Evolutionary conservation across 192 early-diverging fungal species (phyloP), one percentile per base, ranked within the genome.

Genomic region (Backusella sp.): DNA sequence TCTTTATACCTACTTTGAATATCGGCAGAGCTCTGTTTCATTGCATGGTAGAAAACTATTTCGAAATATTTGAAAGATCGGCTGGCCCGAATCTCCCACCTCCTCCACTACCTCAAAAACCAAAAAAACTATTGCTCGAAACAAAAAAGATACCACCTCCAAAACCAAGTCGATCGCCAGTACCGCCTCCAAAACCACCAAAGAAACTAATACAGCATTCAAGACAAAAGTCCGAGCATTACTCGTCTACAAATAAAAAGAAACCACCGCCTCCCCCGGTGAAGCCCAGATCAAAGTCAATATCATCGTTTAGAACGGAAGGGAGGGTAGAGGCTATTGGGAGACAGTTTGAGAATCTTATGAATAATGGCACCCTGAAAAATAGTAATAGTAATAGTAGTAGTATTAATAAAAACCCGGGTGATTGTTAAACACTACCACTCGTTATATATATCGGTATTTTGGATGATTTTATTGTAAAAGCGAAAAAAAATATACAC

Each of bases 1-100:
- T 91, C 8, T 91, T 91, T 78, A 85, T 84, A n/a, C 90, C 90
- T 5, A 89, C 85, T 4, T 72, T 91, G 5, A 82, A 83, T 14
- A 84, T 91, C 36, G 83, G 86, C 14, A 84, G 85, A 70, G 72
- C 84, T 19, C 68, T 91, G 19, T 91, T 91, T 52, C 80, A 84
- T 28, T 82, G 84, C 4, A 83, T 90, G 66, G 77, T 89, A 2
- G 84, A 83, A 28, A 74, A 84, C 28, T 74, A 76, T 72, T 72
- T 76, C 32, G 81, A 80, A 6, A 69, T 79, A 53, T 79, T 76
- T 68, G 70, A 44, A 26, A 39, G n/a, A 62, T 62, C 56, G 77
- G 77, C 72, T 79, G 73, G 67, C 12, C 73, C 71, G 65, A 21
- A 28, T 39, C 66, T 59, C 11, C 42, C 53, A 30, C 75, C 74